Evolutionary conservation across 2,329 filamentous ascomycete genomes (phyloP).

Genomic region (Botrytis fragariae): DNA sequence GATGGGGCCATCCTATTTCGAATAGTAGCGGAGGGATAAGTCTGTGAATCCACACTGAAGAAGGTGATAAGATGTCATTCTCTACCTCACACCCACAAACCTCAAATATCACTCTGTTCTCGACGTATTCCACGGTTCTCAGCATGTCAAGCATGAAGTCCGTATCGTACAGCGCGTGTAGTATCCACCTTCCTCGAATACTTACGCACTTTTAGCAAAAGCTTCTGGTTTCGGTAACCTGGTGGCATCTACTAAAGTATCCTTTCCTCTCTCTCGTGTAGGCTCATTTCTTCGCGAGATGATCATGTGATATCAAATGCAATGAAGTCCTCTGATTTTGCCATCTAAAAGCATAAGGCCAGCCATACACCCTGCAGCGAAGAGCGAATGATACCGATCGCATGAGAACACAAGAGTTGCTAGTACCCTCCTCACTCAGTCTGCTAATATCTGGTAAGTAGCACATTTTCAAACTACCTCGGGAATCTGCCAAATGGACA

Average conservation of each 20-base stretch:
- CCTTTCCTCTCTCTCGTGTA: not conserved
- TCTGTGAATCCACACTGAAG: not conserved
- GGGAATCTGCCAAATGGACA: not conserved
- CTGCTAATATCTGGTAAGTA: not conserved
- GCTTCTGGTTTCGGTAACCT: not conserved
- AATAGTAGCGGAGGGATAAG: not conserved
- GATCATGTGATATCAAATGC: not conserved
- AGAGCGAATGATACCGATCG: not conserved
- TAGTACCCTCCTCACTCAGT: not conserved
- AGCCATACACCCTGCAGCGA: not conserved
- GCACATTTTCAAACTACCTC: not conserved
- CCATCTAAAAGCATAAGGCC: not conserved
- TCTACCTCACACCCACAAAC: not conserved
- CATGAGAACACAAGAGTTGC: not conserved
- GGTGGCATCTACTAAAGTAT: not conserved
- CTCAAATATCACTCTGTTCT: not conserved
- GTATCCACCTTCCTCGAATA: not conserved
- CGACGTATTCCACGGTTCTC: not conserved
- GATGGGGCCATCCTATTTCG: not conserved
- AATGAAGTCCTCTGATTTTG: not conserved
- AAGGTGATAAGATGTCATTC: not conserved
- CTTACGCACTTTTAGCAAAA: not conserved
- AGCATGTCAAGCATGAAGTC: not conserved
- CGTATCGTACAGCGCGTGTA: not conserved
- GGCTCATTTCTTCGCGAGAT: not conserved